Evolutionary conservation across 139 green algal genomes (phyloP), one percentile per base, ranked within the genome.

Genomic region (Chlorella sp.): DNA sequence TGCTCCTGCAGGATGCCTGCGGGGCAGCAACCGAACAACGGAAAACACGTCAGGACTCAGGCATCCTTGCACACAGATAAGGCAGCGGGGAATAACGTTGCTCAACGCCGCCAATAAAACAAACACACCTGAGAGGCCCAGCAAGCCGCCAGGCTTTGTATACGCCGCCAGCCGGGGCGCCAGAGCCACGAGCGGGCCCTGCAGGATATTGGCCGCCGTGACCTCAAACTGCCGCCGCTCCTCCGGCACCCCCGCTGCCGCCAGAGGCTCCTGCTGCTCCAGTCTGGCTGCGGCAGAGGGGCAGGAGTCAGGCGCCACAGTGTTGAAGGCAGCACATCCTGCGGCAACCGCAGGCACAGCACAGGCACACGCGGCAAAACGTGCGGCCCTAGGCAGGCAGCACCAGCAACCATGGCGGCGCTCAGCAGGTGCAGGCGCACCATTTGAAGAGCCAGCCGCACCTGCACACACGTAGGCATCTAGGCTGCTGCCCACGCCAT

Each of bases 191-290:
- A 97, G 82, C 6, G 95, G 95, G 0, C 94, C 94, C 54, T 89
- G 82, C 74, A 98, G 88, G 9, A 98, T 98, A 92, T 98, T 98
- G 58, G 96, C 88, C 28, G 89, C 88, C 16, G 54, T 70, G 36
- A 78, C 65, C 28, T 80, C 83, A 65, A 79, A 83, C 58, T 46
- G 43, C 32, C 60, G 70, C 62, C 85, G 38, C 72, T 88, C 64
- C 7, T 64, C 26, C 3, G 72, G 43, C 44, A 82, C 56, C 11
- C 67, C 28, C 1, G 76, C 84, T 11, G 81, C 65, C 5, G 74
- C 81, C 69, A 93, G 41, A 0, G 89, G 90, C 75, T 91, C 85
- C 43, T 81, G 43, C 62, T 87, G 77, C 28, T 84, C 30, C 5
- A 88, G 58, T 82, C 84, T 76, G 7, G 87, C 68, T 32, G 83